Percentiles rank a stretch among this genome's conserved stretches.
phyloP scores from a whole-genome alignment of 257 asterid species.

The Solanum corneliomulleri region DNA sequence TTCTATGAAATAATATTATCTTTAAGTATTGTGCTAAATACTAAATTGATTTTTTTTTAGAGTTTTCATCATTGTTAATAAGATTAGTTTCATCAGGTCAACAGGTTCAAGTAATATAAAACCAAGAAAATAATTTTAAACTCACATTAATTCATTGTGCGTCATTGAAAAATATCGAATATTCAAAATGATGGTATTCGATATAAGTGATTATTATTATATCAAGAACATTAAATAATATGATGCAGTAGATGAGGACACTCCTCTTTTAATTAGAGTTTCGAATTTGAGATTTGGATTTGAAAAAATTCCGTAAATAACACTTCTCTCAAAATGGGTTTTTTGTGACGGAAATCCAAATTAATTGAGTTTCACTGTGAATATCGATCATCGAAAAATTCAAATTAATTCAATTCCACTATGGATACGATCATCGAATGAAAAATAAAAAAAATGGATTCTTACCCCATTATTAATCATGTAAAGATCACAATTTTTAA shows the following conservation, averaged over 20 bases:
- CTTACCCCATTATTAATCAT: not conserved
- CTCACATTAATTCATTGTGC: not conserved
- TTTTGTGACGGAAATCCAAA: fast-evolving
- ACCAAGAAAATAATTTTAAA: not conserved
- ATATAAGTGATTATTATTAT: not conserved
- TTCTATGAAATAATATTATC: not conserved
- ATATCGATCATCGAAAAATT: too few relatives aligned
- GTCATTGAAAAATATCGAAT: not conserved
- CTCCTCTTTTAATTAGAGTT: too few relatives aligned
- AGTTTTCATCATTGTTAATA: not conserved
- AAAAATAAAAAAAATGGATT: too few relatives aligned
- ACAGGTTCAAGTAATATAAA: not conserved
- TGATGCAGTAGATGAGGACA: too few relatives aligned
- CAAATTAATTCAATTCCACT: too few relatives aligned
- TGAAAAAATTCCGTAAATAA: not conserved
- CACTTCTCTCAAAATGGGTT: not conserved
- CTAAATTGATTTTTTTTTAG: not conserved
- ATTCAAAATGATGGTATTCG: not conserved
- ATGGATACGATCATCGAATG: not conserved
- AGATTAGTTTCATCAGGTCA: not conserved
- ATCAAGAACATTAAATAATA: not conserved
- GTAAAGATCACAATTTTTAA: not conserved
- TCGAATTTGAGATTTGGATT: fast-evolving
- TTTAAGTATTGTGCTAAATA: not conserved
- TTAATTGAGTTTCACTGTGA: not conserved